phyloP scores from a whole-genome alignment of 2,329 filamentous ascomycete genomes.

The Sporothrix mexicana region DNA sequence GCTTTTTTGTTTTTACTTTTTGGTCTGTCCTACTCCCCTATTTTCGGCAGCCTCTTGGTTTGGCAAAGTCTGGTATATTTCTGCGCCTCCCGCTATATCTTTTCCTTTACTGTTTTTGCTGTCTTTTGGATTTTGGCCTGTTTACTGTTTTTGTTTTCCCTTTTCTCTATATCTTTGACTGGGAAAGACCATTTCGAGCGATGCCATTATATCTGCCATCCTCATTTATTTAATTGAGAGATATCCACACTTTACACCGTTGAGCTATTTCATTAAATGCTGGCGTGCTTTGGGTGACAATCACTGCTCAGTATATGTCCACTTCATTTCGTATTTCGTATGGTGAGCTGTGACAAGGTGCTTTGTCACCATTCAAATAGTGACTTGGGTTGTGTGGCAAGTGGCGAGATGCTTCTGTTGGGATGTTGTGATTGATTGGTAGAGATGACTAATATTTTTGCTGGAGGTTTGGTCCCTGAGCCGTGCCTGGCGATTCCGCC shows the following conservation, averaged over 20 bases:
- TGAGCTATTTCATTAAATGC: neutral
- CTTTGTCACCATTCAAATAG: slow-evolving; percentile 1
- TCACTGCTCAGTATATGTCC: neutral
- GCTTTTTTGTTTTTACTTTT: neutral
- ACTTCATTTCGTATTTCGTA: neutral
- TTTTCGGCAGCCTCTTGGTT: neutral
- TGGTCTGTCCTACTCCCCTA: neutral
- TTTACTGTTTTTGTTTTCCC: slow-evolving; percentile 12
- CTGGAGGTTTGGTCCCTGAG: no score
- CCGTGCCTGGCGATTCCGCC: neutral
- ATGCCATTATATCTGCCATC: slow-evolving; percentile 27
- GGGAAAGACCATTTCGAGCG: slow-evolving; percentile 23
- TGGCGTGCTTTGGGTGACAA: neutral
- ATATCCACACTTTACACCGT: slow-evolving; percentile 25
- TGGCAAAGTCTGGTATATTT: neutral
- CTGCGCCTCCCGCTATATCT: slow-evolving; percentile 11
- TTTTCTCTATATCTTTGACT: slow-evolving; percentile 1
- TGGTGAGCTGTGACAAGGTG: neutral
- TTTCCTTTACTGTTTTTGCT: slow-evolving; percentile 8
- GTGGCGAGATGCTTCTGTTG: slow-evolving; percentile 13
- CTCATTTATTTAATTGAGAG: slow-evolving; percentile 26
- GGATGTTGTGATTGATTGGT: neutral
- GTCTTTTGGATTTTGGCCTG: slow-evolving; percentile 3
- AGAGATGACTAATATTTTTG: slow-evolving; percentile 13
- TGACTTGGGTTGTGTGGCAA: neutral